Conservation (phyloP, 306 rosid genomes). For the Boehmeria nivea region DNA sequence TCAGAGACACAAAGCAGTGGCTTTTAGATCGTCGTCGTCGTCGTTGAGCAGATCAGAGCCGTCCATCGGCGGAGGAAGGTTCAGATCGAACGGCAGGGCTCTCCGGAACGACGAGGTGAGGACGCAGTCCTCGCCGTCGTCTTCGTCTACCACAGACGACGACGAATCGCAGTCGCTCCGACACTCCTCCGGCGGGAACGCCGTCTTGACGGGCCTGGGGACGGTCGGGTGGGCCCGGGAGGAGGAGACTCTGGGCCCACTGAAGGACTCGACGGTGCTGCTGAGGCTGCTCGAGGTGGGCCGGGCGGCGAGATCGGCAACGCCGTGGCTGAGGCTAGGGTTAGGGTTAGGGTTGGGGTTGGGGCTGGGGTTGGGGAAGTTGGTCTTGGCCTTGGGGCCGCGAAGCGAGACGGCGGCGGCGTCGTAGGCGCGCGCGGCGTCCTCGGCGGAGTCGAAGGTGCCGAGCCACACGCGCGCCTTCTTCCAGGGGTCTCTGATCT, state of each 20-base stretch:
- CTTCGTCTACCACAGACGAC: slow-evolving; percentile 72
- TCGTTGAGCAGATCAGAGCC: slow-evolving; percentile 26
- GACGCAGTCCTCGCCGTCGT: slow-evolving; percentile 54
- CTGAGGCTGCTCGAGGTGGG: slow-evolving; percentile 84
- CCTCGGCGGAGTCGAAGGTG: slow-evolving; percentile 75
- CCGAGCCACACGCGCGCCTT: slow-evolving; percentile 90
- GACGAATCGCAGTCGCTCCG: slow-evolving; percentile 93
- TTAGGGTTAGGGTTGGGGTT: slow-evolving; percentile 17
- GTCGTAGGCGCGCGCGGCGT: slow-evolving; percentile 83
- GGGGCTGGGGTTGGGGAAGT: slow-evolving; percentile 37
- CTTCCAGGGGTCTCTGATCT: slow-evolving; percentile 89
- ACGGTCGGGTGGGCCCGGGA: slow-evolving; percentile 10
- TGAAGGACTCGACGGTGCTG: slow-evolving; percentile 85
- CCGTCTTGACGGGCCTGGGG: slow-evolving; percentile 32
- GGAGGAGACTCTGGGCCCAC: slow-evolving; percentile 58
- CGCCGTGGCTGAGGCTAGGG: slow-evolving; percentile 27
- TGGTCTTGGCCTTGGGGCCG: slow-evolving; percentile 76
- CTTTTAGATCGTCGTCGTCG: slow-evolving; percentile 36
- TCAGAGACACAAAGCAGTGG: slow-evolving; percentile 64
- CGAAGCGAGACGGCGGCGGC: slow-evolving; percentile 69
- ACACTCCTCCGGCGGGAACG: slow-evolving; percentile 45
- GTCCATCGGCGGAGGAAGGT: slow-evolving; percentile 53
- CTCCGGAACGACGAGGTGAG: slow-evolving; percentile 50
- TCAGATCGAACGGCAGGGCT: slow-evolving; percentile 71
- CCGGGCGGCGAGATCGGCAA: slow-evolving; percentile 36